A percentile compares a stretch with the other conserved stretches of the same genome.
Evolutionary conservation across 495 filamentous ascomycete species (phyloP).

Genomic region (Penicillium salamii): DNA sequence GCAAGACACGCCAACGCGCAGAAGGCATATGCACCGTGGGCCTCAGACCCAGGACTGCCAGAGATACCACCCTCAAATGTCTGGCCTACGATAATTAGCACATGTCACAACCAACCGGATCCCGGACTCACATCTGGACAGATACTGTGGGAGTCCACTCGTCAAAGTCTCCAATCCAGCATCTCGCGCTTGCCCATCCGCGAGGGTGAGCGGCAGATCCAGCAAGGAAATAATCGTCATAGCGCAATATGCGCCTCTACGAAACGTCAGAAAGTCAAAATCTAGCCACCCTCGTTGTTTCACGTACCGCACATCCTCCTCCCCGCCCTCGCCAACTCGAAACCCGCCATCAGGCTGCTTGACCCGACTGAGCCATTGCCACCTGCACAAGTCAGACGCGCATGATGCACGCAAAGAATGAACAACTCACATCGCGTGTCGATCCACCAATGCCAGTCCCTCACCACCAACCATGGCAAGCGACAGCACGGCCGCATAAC

Average conservation of each 20-base stretch:
- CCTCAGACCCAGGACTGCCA: slow-evolving; percentile 75
- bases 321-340: slow-evolving; percentile 72
- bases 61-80: slow-evolving; percentile 93
- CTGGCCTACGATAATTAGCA: slow-evolving; percentile 60
- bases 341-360: slow-evolving; percentile 87
- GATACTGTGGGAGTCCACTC: slow-evolving; percentile 70
- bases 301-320: slow-evolving; percentile 83
- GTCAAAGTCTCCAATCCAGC: slow-evolving; percentile 53
- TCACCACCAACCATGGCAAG: slow-evolving; percentile 73
- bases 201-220: slow-evolving; percentile 74
- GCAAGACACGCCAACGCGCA: slow-evolving; percentile 85
- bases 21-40: slow-evolving; percentile 96
- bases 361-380: slow-evolving; percentile 79
- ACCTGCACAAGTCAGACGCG: slow-evolving; percentile 43
- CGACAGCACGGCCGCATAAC: slow-evolving; percentile 77
- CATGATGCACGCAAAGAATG: not conserved
- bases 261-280: slow-evolving; percentile 9
- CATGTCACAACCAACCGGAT: not conserved
- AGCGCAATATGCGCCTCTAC: slow-evolving; percentile 85
- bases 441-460: slow-evolving; percentile 72
- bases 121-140: slow-evolving; percentile 65
- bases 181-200: slow-evolving; percentile 51
- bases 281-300: slow-evolving; percentile 4
- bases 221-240: slow-evolving; percentile 78
- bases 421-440: slow-evolving; percentile 64